These are phyloP conservation scores for Colletotrichum melonis DNA, from an alignment of 2,329 filamentous ascomycete genomes.

Conservation along the genomic window DNA sequence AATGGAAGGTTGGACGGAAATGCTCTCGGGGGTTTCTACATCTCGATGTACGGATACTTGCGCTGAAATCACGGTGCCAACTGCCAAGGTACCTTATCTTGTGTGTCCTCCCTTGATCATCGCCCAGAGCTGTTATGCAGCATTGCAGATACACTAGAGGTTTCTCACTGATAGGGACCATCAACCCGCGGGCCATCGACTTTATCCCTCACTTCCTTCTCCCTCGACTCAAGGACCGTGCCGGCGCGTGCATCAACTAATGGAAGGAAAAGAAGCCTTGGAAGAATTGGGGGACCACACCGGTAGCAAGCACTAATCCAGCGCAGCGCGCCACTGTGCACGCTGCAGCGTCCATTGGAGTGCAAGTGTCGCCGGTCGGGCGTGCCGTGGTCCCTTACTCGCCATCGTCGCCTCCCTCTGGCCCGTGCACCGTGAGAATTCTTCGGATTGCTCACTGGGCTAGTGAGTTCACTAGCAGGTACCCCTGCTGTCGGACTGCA, in stretches of 20 bases:
- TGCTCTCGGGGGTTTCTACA: neutral
- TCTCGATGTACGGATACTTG: no score
- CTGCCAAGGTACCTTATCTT: neutral
- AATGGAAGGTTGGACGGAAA: neutral
- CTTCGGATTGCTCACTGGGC: neutral
- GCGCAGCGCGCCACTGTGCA: neutral
- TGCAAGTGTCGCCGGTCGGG: no score
- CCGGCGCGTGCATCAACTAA: neutral
- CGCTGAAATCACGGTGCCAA: no score
- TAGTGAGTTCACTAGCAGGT: neutral
- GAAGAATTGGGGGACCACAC: neutral
- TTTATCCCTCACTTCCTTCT: neutral
- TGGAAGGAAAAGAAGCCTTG: neutral
- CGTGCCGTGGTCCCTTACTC: neutral
- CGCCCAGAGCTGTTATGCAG: no score
- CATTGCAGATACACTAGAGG: no score
- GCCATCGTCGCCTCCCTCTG: neutral
- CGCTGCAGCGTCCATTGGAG: no score
- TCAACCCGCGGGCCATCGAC: neutral
- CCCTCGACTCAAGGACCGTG: neutral
- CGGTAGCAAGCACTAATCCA: no score
- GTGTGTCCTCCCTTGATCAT: neutral
- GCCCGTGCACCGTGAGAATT: constrained; percentile 15
- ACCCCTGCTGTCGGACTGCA: neutral
- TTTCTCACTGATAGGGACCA: neutral